Base-by-base conservation (phyloP, 768 basidiomycete genomes). In the Suillus sp. region DNA sequence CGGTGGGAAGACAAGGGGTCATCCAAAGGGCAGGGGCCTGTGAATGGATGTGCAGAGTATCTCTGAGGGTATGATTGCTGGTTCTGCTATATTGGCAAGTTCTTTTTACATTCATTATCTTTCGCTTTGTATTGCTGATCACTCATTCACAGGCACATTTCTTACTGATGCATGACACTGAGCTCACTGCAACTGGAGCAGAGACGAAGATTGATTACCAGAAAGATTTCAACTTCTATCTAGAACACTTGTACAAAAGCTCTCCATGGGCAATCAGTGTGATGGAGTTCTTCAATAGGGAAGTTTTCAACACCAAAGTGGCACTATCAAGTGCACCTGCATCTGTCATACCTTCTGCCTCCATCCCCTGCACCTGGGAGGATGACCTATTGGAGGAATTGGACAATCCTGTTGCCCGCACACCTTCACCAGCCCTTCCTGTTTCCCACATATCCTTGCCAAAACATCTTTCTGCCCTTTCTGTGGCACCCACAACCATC, bases 361-460 rank as follows among this genome's bases (percentile, higher is more conserved):
- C 43, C n/a, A n/a, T n/a, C n/a, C n/a, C n/a, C n/a, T n/a, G n/a
- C 43, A 60, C 45, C 5, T 60, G 59, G 59, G 59, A 60, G n/a
- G 59, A 60, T 55, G 59, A 60, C 3, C 25, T 60, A 14, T 34
- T 60, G 27, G 14, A 45, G 20, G 45, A 60, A 55, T 13, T 60
- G 2, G n/a, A 55, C 54, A 55, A 55, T 45, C n/a, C 43, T 45
- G 10, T 3, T 1, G 20, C 43, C n/a, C 10, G 4, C n/a, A n/a
- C 43, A 45, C 43, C 43, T 22, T 45, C n/a, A n/a, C n/a, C 43
- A 2, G 4, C 43, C 43, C 43, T 45, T n/a, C n/a, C n/a, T n/a
- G n/a, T n/a, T n/a, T n/a, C n/a, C n/a, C n/a, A n/a, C n/a, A n/a
- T n/a, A n/a, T n/a, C n/a, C n/a, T n/a, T n/a, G n/a, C n/a, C n/a